A percentile compares a stretch with the other conserved stretches of the same genome.
These are phyloP conservation scores for Borovskyia barvae DNA, from an alignment of 208 protist genomes.

Conservation along the genomic window DNA sequence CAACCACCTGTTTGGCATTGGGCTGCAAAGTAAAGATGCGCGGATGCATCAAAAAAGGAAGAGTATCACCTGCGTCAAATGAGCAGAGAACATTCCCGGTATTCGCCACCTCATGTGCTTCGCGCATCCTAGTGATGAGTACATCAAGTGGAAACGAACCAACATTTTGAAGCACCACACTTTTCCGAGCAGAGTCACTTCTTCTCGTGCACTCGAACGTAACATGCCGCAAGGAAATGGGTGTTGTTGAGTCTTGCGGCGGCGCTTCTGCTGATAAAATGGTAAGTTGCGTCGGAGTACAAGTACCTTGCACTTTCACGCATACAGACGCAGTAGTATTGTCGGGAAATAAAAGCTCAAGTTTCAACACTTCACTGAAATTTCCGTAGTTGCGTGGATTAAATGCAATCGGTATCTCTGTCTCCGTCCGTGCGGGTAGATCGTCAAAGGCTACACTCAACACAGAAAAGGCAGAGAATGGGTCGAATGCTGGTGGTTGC, in stretches of 20 bases:
- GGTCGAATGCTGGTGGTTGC: constrained; percentile 46
- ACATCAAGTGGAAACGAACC: constrained; percentile 62
- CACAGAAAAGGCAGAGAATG: constrained; percentile 61
- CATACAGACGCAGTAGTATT: neutral
- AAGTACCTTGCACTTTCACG: constrained; percentile 42
- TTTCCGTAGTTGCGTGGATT: constrained; percentile 55
- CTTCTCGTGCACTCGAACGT: constrained; percentile 38
- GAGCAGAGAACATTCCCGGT: neutral
- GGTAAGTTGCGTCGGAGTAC: constrained; percentile 49
- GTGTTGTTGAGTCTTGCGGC: constrained; percentile 13
- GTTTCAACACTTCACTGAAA: constrained; percentile 37
- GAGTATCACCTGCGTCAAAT: neutral
- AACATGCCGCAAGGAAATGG: constrained; percentile 7
- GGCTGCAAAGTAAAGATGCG: constrained; percentile 21
- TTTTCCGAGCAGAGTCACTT: constrained; percentile 16
- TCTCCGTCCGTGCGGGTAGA: constrained; percentile 30
- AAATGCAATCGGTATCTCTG: constrained; percentile 47
- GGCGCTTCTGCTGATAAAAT: constrained; percentile 28
- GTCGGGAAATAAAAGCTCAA: constrained; percentile 22
- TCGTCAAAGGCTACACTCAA: constrained; percentile 28
- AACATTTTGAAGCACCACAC: constrained; percentile 45
- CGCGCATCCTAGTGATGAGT: constrained; percentile 15
- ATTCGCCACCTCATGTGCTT: neutral
- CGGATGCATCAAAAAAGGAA: constrained; percentile 25
- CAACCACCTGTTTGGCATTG: constrained; percentile 13